phyloP scores from a whole-genome alignment of 495 filamentous ascomycete genomes.

The Paragyromitra xinjiangensis region DNA sequence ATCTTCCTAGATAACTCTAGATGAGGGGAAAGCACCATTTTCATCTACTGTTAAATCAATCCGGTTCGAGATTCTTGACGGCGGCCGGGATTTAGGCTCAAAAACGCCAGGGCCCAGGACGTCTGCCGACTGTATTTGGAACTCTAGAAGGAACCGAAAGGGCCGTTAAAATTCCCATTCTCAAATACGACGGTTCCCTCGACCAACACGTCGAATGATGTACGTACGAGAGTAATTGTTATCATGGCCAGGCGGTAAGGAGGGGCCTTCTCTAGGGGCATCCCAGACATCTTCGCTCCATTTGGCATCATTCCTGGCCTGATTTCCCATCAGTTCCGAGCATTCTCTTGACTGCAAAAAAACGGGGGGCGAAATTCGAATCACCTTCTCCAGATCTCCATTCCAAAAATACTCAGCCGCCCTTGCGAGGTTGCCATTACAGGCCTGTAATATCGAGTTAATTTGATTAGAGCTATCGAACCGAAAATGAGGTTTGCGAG shows the following conservation, averaged over 20 bases:
- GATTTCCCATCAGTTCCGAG: constrained; percentile 34
- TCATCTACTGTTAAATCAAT: constrained; percentile 47
- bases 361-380: constrained; percentile 26
- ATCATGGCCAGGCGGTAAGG: constrained; percentile 32
- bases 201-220: not conserved
- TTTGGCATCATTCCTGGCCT: constrained; percentile 36
- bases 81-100: constrained; percentile 54
- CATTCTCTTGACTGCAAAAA: constrained; percentile 8
- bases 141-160: constrained; percentile 42
- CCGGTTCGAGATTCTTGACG: constrained; percentile 54
- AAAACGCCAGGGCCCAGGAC: constrained; percentile 33
- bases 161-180: constrained; percentile 13
- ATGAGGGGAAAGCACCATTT: constrained; percentile 31
- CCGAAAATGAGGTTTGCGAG: constrained; percentile 35
- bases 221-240: constrained; percentile 39
- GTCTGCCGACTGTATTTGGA: constrained; percentile 54
- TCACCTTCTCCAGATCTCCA: constrained; percentile 51
- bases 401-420: constrained; percentile 55
- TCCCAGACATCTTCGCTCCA: constrained; percentile 47
- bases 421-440: constrained; percentile 51
- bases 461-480: constrained; percentile 40
- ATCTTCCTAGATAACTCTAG: constrained; percentile 7
- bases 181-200: not conserved
- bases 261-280: constrained; percentile 49
- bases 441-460: constrained; percentile 42